phyloP scores from a whole-genome alignment of 2,329 filamentous ascomycete species.

The Ceratocystis variospora region DNA sequence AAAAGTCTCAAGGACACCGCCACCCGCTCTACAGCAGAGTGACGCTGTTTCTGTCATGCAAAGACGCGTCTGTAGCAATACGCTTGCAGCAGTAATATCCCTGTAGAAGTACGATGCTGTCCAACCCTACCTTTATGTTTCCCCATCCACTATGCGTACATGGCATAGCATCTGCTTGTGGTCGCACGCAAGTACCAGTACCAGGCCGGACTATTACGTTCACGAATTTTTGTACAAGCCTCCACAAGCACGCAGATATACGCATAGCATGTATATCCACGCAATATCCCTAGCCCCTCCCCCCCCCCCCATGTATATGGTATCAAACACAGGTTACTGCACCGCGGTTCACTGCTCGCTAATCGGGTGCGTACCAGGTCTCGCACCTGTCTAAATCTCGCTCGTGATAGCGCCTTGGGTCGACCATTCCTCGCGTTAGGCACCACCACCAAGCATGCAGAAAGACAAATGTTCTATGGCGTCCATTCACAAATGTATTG shows the following conservation, averaged over 20 bases:
- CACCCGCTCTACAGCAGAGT: background rate
- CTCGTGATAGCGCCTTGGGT: background rate
- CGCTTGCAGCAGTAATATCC: background rate
- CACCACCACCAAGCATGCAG: background rate
- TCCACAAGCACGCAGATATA: background rate
- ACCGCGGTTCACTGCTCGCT: background rate
- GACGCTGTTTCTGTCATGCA: background rate
- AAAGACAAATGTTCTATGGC: background rate
- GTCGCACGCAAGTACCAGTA: background rate
- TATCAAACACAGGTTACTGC: background rate
- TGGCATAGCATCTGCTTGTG: background rate
- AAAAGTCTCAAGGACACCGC: background rate
- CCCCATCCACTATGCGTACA: background rate
- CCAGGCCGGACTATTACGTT: background rate
- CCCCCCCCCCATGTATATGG: background rate
- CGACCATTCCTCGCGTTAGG: background rate
- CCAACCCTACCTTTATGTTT: background rate
- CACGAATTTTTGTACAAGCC: no score
- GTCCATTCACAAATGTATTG: background rate
- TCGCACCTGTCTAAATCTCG: background rate
- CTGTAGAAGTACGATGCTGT: background rate
- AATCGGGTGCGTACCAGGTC: background rate
- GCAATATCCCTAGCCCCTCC: background rate
- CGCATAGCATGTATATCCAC: background rate
- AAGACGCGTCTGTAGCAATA: background rate